These are phyloP conservation scores for Plasmopara muralis DNA, from an alignment of 352 stramenopile genomes.

Conservation along the genomic window DNA sequence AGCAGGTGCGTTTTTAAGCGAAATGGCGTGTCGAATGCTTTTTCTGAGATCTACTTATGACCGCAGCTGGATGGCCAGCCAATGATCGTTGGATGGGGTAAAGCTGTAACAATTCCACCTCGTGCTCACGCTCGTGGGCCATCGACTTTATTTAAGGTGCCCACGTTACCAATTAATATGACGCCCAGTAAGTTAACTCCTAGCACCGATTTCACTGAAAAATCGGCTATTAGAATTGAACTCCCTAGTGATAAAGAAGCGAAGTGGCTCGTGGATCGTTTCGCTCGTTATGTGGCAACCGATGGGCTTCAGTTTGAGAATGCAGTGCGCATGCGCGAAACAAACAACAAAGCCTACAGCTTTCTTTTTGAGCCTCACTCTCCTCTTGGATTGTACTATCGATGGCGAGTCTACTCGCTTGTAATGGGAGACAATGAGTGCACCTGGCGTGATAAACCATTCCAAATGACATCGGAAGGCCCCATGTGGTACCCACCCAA, in stretches of 20 bases:
- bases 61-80: conserved; percentile 59
- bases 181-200: background rate
- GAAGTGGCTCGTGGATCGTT: conserved; percentile 33
- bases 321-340: conserved; percentile 40
- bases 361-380: conserved; percentile 51
- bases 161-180: conserved; percentile 5
- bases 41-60: conserved; percentile 1
- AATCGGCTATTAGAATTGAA: conserved; percentile 31
- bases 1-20: conserved; percentile 38
- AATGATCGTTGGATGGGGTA: conserved; percentile 77
- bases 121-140: conserved; percentile 5
- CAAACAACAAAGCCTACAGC: conserved; percentile 35
- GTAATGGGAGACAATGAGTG: conserved; percentile 53
- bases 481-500: conserved; percentile 56
- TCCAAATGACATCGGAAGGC: conserved; percentile 54
- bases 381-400: conserved; percentile 49
- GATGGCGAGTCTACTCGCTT: conserved; percentile 67
- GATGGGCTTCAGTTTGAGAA: conserved; percentile 68
- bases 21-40: background rate
- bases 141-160: conserved; percentile 7
- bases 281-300: conserved; percentile 56
- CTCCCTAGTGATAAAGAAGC: conserved; percentile 27
- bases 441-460: conserved; percentile 44
- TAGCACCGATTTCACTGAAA: conserved; percentile 3
- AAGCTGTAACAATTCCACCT: conserved; percentile 70